Conservation (phyloP, 2,329 filamentous ascomycete species). For the Zasmidium angulare region DNA sequence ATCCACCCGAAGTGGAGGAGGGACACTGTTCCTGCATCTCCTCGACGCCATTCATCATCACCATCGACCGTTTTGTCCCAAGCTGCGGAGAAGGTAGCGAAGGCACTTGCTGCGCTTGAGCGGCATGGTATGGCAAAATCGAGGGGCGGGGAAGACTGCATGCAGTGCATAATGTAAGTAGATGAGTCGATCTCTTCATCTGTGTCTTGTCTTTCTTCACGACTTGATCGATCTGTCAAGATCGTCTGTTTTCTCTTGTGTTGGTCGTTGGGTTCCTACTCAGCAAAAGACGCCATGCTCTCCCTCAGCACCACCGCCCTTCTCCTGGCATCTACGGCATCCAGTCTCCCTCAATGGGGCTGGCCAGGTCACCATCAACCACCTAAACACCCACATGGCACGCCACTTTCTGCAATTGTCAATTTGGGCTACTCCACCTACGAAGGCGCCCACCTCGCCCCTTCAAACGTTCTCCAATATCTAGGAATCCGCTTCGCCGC, state of each 20-base stretch:
- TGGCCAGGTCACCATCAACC: background rate
- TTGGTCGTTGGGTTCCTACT: too few relatives aligned
- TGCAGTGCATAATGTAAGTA: background rate
- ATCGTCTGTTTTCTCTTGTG: too few relatives aligned
- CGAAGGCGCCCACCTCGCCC: slow-evolving; percentile 50
- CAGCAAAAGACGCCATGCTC: background rate
- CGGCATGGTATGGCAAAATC: background rate
- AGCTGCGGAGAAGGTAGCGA: background rate
- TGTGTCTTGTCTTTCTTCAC: background rate
- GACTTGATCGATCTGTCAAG: too few relatives aligned
- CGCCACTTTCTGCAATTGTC: slow-evolving; percentile 38
- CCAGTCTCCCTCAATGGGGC: background rate
- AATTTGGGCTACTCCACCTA: slow-evolving; percentile 69
- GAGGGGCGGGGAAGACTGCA: background rate
- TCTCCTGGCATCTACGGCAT: background rate
- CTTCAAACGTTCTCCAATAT: slow-evolving; percentile 62
- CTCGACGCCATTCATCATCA: background rate
- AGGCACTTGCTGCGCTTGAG: background rate
- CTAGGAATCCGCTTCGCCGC: slow-evolving; percentile 73
- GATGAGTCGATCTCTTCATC: background rate
- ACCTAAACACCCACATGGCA: background rate
- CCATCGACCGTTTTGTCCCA: background rate
- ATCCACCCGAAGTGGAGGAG: background rate
- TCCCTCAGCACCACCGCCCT: background rate
- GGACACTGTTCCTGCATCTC: background rate